phyloP scores from a whole-genome alignment of 2,329 filamentous ascomycete genomes.

The Fusarium siculi region DNA sequence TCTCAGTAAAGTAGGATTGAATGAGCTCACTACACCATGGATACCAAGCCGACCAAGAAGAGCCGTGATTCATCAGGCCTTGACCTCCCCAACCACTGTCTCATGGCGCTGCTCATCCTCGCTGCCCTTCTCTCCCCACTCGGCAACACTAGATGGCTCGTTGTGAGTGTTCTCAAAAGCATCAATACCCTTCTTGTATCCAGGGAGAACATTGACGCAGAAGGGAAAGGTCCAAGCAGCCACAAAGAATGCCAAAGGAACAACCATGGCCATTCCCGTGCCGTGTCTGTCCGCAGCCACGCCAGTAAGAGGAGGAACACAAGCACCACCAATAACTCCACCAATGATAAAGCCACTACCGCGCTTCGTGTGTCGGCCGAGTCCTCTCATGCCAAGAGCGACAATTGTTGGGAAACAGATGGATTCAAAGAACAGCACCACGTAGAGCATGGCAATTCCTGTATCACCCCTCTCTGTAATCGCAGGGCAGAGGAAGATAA shows the following conservation, averaged over 20 bases:
- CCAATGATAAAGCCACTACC: constrained; percentile 76
- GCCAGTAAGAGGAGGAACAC: constrained; percentile 77
- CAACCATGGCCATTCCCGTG: constrained; percentile 72
- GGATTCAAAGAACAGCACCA: constrained; percentile 81
- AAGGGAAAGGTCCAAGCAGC: constrained; percentile 66
- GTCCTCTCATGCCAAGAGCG: constrained; percentile 77
- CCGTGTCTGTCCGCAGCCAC: constrained; percentile 71
- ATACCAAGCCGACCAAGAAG: accelerated
- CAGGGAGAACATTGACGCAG: constrained; percentile 73
- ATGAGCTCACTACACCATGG: accelerated
- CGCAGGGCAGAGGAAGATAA: constrained; percentile 68
- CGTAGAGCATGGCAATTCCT: constrained; percentile 71
- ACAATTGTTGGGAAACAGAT: constrained; percentile 87
- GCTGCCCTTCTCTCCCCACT: neutral
- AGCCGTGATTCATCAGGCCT: accelerated
- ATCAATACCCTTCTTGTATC: constrained; percentile 72
- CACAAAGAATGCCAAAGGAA: constrained; percentile 70
- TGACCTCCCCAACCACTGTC: neutral
- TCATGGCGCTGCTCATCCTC: neutral
- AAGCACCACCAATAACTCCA: constrained; percentile 77
- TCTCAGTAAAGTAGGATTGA: accelerated
- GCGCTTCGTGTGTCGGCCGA: constrained; percentile 81
- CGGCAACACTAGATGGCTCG: neutral
- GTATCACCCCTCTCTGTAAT: constrained; percentile 58
- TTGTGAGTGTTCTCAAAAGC: constrained; percentile 48